phyloP scores from a whole-genome alignment of 1,139 yeast species.

The Geotrichum klebahnii region DNA sequence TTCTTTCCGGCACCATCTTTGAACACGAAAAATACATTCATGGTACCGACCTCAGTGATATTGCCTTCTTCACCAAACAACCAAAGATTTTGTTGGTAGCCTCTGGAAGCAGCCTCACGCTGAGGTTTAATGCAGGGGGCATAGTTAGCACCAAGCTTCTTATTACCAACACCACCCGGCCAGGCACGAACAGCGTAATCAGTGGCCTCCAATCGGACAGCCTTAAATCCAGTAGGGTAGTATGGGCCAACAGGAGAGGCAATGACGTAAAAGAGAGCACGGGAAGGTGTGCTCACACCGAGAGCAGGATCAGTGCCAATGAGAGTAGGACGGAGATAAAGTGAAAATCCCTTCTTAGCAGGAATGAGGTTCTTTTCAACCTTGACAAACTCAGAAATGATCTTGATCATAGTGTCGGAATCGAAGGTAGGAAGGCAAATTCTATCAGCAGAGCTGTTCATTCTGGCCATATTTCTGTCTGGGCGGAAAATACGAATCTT shows the following conservation, averaged over 20 bases:
- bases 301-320: slow-evolving; percentile 85
- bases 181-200: slow-evolving; percentile 91
- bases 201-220: slow-evolving; percentile 88
- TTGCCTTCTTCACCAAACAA: slow-evolving; percentile 84
- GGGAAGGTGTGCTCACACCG: slow-evolving; percentile 78
- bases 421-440: slow-evolving; percentile 88
- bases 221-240: slow-evolving; percentile 86
- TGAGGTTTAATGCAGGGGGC: slow-evolving; percentile 94
- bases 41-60: slow-evolving; percentile 95
- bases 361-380: slow-evolving; percentile 79
- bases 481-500: slow-evolving; percentile 82
- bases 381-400: slow-evolving; percentile 68
- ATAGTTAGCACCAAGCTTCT: slow-evolving; percentile 93
- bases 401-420: slow-evolving; percentile 65
- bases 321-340: slow-evolving; percentile 89
- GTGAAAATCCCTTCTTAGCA: slow-evolving; percentile 75
- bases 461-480: slow-evolving; percentile 83
- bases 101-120: slow-evolving; percentile 77
- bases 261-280: slow-evolving; percentile 77
- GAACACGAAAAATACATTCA: slow-evolving; percentile 90
- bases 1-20: slow-evolving; percentile 67
- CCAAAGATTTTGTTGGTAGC: slow-evolving; percentile 95
- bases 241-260: slow-evolving; percentile 90
- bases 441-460: slow-evolving; percentile 83
- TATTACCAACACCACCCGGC: slow-evolving; percentile 98